A percentile compares a stretch with the other conserved stretches of the same genome.
These are phyloP conservation scores for Mollisia scopiformis DNA, from an alignment of 2,329 filamentous ascomycete genomes.

Conservation along the genomic window DNA sequence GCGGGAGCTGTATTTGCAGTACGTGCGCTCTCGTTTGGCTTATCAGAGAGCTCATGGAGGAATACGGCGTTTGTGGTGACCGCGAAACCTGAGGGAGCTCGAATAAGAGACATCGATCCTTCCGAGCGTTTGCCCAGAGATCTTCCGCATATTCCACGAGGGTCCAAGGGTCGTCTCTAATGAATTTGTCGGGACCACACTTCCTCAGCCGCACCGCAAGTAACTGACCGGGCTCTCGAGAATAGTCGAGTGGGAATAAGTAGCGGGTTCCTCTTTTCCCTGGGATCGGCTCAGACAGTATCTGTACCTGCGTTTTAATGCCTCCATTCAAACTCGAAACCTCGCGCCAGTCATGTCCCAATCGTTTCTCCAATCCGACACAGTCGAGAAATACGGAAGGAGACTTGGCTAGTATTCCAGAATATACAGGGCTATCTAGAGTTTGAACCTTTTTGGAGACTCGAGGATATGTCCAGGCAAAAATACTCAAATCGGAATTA, in stretches of 20 bases:
- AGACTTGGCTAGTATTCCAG: background rate
- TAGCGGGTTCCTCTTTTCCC: too few relatives aligned
- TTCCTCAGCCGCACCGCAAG: slow-evolving; percentile 3
- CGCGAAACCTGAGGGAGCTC: too few relatives aligned
- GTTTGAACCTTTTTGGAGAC: too few relatives aligned
- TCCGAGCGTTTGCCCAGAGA: background rate
- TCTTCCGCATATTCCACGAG: background rate
- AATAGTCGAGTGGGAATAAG: too few relatives aligned
- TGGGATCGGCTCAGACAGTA: too few relatives aligned
- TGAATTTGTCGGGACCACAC: slow-evolving; percentile 3
- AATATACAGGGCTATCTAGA: background rate
- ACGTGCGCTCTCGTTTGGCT: slow-evolving; percentile 6
- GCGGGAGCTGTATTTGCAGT: background rate
- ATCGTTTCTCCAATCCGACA: background rate
- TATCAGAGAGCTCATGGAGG: background rate
- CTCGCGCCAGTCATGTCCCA: background rate
- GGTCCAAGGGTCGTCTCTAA: slow-evolving; percentile 8
- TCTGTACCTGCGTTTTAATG: too few relatives aligned
- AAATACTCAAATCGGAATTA: slow-evolving; percentile 34
- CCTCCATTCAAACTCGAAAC: slow-evolving; percentile 2
- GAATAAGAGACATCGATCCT: background rate
- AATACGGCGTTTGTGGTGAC: too few relatives aligned
- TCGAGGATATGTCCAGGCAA: slow-evolving; percentile 31
- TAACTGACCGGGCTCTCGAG: too few relatives aligned
- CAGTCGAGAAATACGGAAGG: background rate